Evolutionary conservation across 75 land plant genomes (phyloP), one percentile per base, ranked within the genome.

Genomic region (Cryptomeria japonica): DNA sequence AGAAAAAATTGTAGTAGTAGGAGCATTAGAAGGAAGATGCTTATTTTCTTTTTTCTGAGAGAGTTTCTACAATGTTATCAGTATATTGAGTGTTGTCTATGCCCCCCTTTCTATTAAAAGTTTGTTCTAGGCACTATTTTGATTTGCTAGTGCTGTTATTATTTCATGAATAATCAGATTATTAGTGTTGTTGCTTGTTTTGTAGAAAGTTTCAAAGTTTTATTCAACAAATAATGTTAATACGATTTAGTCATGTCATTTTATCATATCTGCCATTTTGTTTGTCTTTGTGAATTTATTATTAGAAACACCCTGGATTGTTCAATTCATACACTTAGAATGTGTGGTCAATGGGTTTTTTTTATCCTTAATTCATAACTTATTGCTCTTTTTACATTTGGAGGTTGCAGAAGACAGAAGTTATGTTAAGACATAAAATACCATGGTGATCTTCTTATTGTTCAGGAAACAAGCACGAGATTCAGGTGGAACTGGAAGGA

Each of bases 401-500:
- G 12, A 25, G 42, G 31, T 42, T 41, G 22, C 7, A 80, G 49
- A 80, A 80, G 10, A 80, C 38, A 22, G 19, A 6, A 42, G 13
- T 25, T 31, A 12, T 41, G 6, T 46, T 82, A 80, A 25, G 46
- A 22, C 9, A 41, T 25, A 22, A 46, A 38, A 80, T 80, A 42
- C 42, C n/a, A 8, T 42, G 44, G 47, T 80, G 84, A 28, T 82
- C 1, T 44, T 82, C 13, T 46, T 89, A 87, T 84, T 86, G 2
- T 55, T 34, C 92, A 98, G 99, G 99, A 68, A 89, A 93, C 39
- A 87, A 68, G 86, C 98, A 98, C 91, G 93, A 94, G 78, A 90
- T 98, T 37, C 79, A 91, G 87, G 89, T 96, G 88, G 94, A 94
- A 78, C 91, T 98, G 86, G 98, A 93, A 88, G 99, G 98, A 51